Percentiles rank a stretch among this genome's conserved stretches.
Conservation (phyloP, 139 green algal species). For the Chlorella sp. region DNA sequence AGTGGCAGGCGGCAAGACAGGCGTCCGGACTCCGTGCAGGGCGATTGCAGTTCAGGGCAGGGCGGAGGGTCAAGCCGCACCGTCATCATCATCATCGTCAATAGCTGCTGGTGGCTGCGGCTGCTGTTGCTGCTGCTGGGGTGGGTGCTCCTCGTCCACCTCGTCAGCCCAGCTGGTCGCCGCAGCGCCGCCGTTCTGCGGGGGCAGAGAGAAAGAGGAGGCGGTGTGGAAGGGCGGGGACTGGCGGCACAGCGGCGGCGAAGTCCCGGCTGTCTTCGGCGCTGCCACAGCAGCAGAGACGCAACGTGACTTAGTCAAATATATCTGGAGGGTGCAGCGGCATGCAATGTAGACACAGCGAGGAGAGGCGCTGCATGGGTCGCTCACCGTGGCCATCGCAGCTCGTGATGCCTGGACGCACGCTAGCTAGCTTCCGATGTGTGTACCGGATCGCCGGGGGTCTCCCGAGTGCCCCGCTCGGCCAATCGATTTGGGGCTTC, state of each 20-base stretch:
- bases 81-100: background rate
- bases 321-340: background rate
- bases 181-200: background rate
- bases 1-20: background rate
- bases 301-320: background rate
- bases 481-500: background rate
- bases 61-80: background rate
- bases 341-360: background rate
- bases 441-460: background rate
- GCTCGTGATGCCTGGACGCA: background rate
- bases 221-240: background rate
- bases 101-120: background rate
- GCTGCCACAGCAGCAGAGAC: background rate
- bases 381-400: background rate
- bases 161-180: conserved; percentile 15
- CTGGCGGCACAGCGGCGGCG: background rate
- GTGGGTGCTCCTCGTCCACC: background rate
- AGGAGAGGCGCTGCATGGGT: background rate
- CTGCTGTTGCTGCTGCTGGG: background rate
- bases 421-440: background rate
- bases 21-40: too few species aligned
- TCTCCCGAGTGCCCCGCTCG: background rate
- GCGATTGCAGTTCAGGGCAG: background rate
- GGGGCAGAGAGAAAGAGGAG: background rate
- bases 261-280: background rate